Evolutionary conservation across 169 alveolate genomes (phyloP).

Genomic region (Plasmodium sp.): DNA sequence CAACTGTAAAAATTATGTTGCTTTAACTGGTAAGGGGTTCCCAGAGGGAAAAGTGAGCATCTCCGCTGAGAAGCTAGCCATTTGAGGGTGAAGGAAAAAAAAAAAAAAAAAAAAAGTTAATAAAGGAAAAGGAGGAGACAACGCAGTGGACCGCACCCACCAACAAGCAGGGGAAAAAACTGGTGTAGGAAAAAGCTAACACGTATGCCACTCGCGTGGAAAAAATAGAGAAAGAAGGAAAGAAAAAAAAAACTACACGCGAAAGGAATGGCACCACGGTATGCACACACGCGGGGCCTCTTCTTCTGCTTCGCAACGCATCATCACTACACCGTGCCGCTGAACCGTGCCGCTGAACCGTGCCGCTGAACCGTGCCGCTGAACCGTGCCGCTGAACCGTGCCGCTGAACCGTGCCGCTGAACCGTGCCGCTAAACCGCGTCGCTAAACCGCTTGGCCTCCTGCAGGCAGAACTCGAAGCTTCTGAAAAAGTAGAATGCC

Average conservation of each 20-base stretch:
- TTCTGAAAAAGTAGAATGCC: constrained; percentile 42
- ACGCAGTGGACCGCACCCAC: not conserved
- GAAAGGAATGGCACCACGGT: not conserved
- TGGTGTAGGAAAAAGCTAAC: not conserved
- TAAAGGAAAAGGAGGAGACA: not conserved
- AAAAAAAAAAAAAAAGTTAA: not conserved
- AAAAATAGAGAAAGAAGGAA: not conserved
- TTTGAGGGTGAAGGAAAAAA: not conserved
- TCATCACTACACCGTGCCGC: not conserved
- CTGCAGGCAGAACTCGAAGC: constrained; percentile 34
- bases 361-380: not conserved
- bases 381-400: constrained; percentile 1
- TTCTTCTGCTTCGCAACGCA: not conserved
- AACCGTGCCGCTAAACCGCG: not conserved
- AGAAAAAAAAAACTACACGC: not conserved
- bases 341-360: not conserved
- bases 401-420: not conserved
- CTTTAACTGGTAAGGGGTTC: not conserved
- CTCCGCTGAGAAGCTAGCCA: not conserved
- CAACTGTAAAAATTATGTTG: not conserved
- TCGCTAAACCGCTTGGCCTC: constrained; percentile 24
- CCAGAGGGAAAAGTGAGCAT: not conserved
- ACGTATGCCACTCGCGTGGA: not conserved
- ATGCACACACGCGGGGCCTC: not conserved
- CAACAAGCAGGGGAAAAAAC: not conserved